These are phyloP conservation scores for Aegle marmelos DNA, from an alignment of 345 rosid genomes.

Conservation along the genomic window DNA sequence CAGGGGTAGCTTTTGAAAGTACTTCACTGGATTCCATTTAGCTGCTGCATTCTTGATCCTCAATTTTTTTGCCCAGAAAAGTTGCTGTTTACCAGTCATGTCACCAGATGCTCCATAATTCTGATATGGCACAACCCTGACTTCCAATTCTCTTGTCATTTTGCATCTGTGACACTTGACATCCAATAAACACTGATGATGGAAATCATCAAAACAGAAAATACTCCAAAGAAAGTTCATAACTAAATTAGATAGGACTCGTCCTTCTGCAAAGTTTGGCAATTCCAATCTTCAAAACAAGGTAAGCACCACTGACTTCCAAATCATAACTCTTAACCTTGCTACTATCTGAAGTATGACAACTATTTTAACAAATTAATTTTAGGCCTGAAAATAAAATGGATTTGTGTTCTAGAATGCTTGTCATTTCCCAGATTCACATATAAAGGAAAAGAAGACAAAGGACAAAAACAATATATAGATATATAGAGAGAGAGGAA, in stretches of 20 bases:
- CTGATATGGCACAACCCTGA: background rate
- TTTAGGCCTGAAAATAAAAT: background rate
- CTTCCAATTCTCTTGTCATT: constrained; percentile 1
- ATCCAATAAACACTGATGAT: background rate
- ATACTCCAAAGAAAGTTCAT: background rate
- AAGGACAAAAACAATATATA: background rate
- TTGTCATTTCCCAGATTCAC: constrained; percentile 4
- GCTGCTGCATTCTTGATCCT: background rate
- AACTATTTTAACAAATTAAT: background rate
- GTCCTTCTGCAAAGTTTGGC: background rate
- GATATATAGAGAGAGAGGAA: background rate
- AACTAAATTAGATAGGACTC: background rate
- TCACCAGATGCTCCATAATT: background rate
- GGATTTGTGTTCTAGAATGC: background rate
- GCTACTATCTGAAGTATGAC: background rate
- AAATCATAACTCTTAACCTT: background rate
- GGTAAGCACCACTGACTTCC: background rate
- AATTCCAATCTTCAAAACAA: background rate
- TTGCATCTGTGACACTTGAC: constrained; percentile 1
- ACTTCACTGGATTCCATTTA: background rate
- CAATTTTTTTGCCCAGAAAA: background rate
- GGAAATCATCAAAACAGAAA: background rate
- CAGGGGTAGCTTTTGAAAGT: background rate
- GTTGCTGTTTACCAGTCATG: background rate
- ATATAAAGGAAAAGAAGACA: background rate